Evolutionary conservation across 2,329 filamentous ascomycete species (phyloP).

Genomic region (Lomentospora prolificans): DNA sequence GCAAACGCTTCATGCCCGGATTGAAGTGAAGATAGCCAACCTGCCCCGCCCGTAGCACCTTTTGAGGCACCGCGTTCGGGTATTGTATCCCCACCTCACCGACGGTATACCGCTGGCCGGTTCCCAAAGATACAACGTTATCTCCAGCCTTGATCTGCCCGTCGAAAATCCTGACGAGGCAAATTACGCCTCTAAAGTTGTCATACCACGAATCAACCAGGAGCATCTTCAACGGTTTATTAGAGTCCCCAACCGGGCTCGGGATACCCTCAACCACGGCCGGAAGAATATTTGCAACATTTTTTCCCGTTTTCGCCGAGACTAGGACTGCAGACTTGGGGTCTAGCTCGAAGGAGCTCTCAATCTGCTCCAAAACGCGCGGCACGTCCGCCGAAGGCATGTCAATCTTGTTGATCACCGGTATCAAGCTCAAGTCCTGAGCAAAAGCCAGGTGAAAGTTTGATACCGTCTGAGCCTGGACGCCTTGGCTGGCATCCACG

Average conservation of each 20-base stretch:
- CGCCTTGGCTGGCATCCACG: conserved; percentile 91
- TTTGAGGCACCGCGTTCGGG: conserved; percentile 74
- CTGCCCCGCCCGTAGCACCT: conserved; percentile 74
- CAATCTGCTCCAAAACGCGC: conserved; percentile 77
- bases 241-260: conserved; percentile 64
- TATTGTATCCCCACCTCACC: conserved; percentile 97
- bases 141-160: conserved; percentile 76
- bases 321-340: conserved; percentile 60
- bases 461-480: conserved; percentile 95
- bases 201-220: conserved; percentile 99
- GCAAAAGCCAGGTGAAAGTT: conserved; percentile 98
- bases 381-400: conserved; percentile 81
- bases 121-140: conserved; percentile 78
- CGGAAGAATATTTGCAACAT: conserved; percentile 75
- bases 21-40: conserved; percentile 97
- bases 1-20: conserved; percentile 92
- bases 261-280: conserved; percentile 80
- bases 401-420: conserved; percentile 95
- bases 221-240: conserved; percentile 64
- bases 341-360: conserved; percentile 78
- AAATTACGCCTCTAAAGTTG: conserved; percentile 84
- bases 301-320: conserved; percentile 88
- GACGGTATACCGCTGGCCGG: conserved; percentile 79
- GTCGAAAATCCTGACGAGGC: conserved; percentile 86
- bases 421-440: conserved; percentile 76